These are phyloP conservation scores for Asterophora parasitica DNA, from an alignment of 768 basidiomycete species.

Conservation along the genomic window DNA sequence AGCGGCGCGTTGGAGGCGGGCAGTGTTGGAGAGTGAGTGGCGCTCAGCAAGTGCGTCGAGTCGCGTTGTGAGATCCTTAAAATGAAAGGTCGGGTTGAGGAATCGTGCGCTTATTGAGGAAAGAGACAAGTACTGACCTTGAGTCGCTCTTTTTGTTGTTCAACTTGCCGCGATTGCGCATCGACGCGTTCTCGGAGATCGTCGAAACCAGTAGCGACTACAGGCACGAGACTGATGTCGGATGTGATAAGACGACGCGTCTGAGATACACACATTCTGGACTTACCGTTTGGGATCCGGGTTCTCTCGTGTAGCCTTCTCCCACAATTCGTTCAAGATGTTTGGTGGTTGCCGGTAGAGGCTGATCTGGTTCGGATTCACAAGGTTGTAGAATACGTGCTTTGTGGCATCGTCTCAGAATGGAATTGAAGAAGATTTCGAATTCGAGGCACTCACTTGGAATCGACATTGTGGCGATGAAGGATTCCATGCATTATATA, in stretches of 20 bases:
- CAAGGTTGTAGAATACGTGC: slow-evolving; percentile 84
- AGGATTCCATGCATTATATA: slow-evolving; percentile 71
- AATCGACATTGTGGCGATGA: slow-evolving; percentile 68
- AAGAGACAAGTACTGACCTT: slow-evolving; percentile 33
- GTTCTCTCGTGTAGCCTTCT: slow-evolving; percentile 74
- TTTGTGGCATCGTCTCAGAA: slow-evolving; percentile 21
- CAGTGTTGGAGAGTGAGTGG: slow-evolving; percentile 62
- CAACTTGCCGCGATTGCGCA: slow-evolving; percentile 63
- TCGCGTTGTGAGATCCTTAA: slow-evolving; percentile 60
- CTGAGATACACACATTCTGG: neutral
- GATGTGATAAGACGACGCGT: neutral
- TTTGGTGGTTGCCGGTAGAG: slow-evolving; percentile 71
- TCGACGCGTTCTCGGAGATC: slow-evolving; percentile 76
- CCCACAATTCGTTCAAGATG: slow-evolving; percentile 73
- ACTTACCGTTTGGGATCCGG: slow-evolving; percentile 75
- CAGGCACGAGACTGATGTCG: slow-evolving; percentile 62
- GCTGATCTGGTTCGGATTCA: slow-evolving; percentile 61
- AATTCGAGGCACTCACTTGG: slow-evolving; percentile 47
- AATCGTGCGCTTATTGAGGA: neutral
- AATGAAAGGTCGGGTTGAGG: slow-evolving; percentile 3
- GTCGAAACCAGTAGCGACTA: slow-evolving; percentile 76
- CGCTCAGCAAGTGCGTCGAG: slow-evolving; percentile 55
- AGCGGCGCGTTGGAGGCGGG: slow-evolving; percentile 60
- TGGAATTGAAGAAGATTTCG: neutral
- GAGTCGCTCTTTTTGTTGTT: slow-evolving; percentile 62